Conservation (phyloP, 2,329 filamentous ascomycete species). For the Didymella glomerata region DNA sequence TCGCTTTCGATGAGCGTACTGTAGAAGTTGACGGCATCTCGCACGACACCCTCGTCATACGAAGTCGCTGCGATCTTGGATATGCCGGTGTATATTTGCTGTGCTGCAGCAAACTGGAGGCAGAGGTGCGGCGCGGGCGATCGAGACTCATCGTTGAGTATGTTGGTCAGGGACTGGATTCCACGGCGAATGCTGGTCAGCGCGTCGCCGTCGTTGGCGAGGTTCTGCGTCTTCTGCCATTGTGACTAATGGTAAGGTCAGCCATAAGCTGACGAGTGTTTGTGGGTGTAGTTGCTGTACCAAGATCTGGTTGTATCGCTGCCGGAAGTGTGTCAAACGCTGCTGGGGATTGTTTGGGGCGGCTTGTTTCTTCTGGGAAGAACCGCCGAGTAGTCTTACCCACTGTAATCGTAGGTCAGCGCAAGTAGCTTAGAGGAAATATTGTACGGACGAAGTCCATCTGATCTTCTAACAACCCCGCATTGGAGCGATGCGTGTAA, state of each 20-base stretch:
- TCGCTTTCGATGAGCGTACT: conserved; percentile 94
- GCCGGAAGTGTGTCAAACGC: conserved; percentile 68
- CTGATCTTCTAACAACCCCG: conserved; percentile 34
- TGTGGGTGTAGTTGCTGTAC: conserved; percentile 41
- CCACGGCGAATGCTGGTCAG: conserved; percentile 60
- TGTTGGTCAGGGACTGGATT: conserved; percentile 66
- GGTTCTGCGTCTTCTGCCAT: conserved; percentile 65
- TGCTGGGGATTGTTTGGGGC: conserved; percentile 65
- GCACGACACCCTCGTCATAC: conserved; percentile 84
- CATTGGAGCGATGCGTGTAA: conserved; percentile 34
- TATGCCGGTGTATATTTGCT: conserved; percentile 88
- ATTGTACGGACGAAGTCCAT: conserved; percentile 39
- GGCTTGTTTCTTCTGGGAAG: conserved; percentile 59
- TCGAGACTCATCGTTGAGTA: conserved; percentile 88
- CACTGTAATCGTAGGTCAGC: conserved; percentile 55
- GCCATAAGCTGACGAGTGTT: neutral
- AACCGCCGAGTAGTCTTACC: conserved; percentile 69
- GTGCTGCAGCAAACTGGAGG: conserved; percentile 82
- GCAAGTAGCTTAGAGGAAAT: neutral
- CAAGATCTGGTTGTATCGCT: conserved; percentile 67
- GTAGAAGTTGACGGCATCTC: conserved; percentile 85
- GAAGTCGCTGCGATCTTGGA: conserved; percentile 87
- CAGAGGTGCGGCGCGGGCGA: conserved; percentile 90
- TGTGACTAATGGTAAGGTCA: conserved; percentile 58
- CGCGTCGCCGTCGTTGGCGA: conserved; percentile 61